Evolutionary conservation across 2,329 filamentous ascomycete species (phyloP), one percentile per base, ranked within the genome.

Genomic region (Aureobasidium sp.): DNA sequence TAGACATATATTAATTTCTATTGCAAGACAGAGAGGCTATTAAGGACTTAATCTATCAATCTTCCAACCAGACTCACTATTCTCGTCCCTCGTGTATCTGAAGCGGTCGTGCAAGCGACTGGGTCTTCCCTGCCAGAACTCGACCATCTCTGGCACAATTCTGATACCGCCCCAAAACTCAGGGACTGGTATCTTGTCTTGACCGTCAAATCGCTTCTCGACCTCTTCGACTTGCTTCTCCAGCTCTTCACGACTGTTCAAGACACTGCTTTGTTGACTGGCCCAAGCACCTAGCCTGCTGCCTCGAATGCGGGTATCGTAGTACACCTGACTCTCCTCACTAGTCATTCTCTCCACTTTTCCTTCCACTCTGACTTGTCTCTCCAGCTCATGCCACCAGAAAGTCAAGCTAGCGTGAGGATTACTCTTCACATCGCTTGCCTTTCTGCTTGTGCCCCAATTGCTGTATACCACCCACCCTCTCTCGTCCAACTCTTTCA

Each of bases 401-500:
- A 99, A 99, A 5, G 90, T 91, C 69, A 99, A 79, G 52, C 86
- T 86, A 0, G 90, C 93, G 77, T 88, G 87, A 32, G 84, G 83
- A 74, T 97, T 99, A 4, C 76, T 81, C 26, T 78, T 81, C 7
- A 94, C 77, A 72, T 96, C 90, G 55, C 76, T 71, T 0, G 86
- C 84, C 78, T 87, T 85, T 32, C 82, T 77, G 63, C 86, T 90
- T 0, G 89, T 94, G 64, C 85, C 92, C 79, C 92, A 93, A 75
- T 99, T 99, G 71, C 85, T 89, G 81, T 97, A 99, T 53, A 99
- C 81, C 47, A 97, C 91, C 76, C 95, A 99, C 17, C 92, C 92
- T 24, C 74, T 76, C 5, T 80, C 75, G 74, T 97, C 92, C 27
- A 97, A 85, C 79, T 97, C 94, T 77, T 99, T 99, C 67, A 99